phyloP scores from a whole-genome alignment of 176 grass and related monocot genomes.

The Canna indica region DNA sequence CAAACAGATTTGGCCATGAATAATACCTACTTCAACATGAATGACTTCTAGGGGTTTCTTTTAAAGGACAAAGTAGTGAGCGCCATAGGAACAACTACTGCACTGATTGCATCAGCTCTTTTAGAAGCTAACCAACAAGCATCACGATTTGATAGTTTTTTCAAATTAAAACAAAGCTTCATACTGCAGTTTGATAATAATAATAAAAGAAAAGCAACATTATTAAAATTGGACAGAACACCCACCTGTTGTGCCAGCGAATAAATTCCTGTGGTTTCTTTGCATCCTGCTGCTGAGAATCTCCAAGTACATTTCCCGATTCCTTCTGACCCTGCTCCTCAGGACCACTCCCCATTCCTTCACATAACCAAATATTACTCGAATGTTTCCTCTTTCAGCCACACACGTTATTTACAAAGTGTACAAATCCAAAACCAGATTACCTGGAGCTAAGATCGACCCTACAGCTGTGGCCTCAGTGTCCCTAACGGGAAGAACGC shows the following conservation, averaged over 20 bases:
- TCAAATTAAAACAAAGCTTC: neutral
- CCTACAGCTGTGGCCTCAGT: constrained; percentile 49
- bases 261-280: constrained; percentile 72
- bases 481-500: constrained; percentile 86
- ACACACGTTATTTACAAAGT: constrained; percentile 3
- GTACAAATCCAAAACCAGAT: constrained; percentile 10
- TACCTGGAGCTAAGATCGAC: constrained; percentile 75
- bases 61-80: neutral
- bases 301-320: constrained; percentile 35
- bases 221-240: constrained; percentile 10
- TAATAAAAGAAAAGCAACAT: neutral
- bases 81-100: neutral
- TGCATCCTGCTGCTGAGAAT: constrained; percentile 51
- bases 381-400: neutral
- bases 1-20: neutral
- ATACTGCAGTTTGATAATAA: neutral
- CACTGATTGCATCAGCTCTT: neutral
- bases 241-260: constrained; percentile 83
- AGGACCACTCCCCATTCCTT: constrained; percentile 26
- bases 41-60: neutral
- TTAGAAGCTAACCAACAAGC: neutral
- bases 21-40: neutral
- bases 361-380: neutral
- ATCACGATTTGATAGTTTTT: neutral
- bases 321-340: constrained; percentile 38